These are phyloP conservation scores for Lactarius sp. DNA, from an alignment of 768 basidiomycete species.

Conservation along the genomic window DNA sequence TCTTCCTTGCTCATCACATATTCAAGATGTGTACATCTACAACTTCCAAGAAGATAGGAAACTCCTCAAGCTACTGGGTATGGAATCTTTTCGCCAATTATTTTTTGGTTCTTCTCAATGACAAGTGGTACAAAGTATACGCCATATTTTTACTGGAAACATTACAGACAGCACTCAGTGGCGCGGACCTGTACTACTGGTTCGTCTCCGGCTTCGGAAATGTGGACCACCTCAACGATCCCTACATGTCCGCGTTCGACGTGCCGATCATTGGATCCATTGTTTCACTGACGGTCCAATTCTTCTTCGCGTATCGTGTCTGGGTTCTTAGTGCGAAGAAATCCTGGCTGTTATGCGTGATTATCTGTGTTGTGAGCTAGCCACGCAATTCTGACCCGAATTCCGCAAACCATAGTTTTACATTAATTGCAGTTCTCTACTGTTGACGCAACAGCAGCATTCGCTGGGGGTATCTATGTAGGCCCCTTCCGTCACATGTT, in stretches of 20 bases:
- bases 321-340: constrained; percentile 11
- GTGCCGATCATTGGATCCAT: constrained; percentile 30
- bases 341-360: not conserved
- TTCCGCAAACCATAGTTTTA: not conserved
- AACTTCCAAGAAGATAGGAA: constrained; percentile 8
- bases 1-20: not conserved
- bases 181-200: constrained; percentile 32
- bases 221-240: constrained; percentile 22
- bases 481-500: not conserved
- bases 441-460: not conserved
- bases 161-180: constrained; percentile 28
- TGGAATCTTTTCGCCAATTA: not conserved
- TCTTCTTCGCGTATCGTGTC: constrained; percentile 34
- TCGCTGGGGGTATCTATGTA: constrained; percentile 3
- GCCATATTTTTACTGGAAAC: constrained; percentile 28
- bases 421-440: not conserved
- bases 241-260: constrained; percentile 28
- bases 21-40: constrained; percentile 16
- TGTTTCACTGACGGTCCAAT: constrained; percentile 30
- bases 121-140: constrained; percentile 26
- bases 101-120: not conserved
- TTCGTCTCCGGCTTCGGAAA: constrained; percentile 33
- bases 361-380: constrained; percentile 2
- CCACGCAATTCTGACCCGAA: too few species aligned
- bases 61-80: constrained; percentile 11